A percentile compares a stretch with the other conserved stretches of the same genome.
Conservation (phyloP, 805 yeast genomes). For the Spathaspora passalidarum region DNA sequence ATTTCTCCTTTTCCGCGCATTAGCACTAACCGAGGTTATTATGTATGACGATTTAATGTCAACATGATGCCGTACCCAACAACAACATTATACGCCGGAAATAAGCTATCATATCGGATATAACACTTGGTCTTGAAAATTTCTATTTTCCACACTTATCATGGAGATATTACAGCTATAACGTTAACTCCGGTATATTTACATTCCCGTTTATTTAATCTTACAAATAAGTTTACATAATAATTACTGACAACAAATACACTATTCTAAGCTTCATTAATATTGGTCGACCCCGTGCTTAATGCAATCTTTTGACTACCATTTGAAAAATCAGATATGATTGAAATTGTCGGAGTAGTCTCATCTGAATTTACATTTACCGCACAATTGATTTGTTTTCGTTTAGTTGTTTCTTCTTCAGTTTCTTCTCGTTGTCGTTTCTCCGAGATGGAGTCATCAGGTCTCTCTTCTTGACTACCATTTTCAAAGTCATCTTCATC, state of each 20-base stretch:
- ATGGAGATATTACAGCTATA: too few relatives aligned
- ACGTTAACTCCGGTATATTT: too few relatives aligned
- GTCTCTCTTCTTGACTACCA: constrained; percentile 3
- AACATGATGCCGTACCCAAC: too few relatives aligned
- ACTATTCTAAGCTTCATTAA: not conserved
- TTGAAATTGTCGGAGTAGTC: constrained; percentile 5
- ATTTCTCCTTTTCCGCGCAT: too few relatives aligned
- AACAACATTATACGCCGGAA: too few relatives aligned
- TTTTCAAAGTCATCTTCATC: constrained; percentile 12
- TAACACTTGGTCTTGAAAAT: too few relatives aligned
- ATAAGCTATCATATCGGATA: too few relatives aligned
- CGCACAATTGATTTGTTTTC: not conserved
- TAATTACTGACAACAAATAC: not conserved
- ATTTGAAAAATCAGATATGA: constrained; percentile 9
- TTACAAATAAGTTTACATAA: not conserved
- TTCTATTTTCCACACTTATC: too few relatives aligned
- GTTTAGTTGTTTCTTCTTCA: not conserved
- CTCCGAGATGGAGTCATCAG: not conserved
- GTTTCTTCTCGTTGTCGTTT: not conserved
- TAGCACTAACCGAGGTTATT: too few relatives aligned
- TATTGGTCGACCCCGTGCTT: constrained; percentile 4
- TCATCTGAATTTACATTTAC: not conserved
- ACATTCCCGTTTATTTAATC: too few relatives aligned
- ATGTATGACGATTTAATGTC: too few relatives aligned
- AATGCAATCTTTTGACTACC: constrained; percentile 15